Percentiles rank a stretch among this genome's conserved stretches.
phyloP scores from a whole-genome alignment of 768 basidiomycete genomes.

The Phylloporus sp. region DNA sequence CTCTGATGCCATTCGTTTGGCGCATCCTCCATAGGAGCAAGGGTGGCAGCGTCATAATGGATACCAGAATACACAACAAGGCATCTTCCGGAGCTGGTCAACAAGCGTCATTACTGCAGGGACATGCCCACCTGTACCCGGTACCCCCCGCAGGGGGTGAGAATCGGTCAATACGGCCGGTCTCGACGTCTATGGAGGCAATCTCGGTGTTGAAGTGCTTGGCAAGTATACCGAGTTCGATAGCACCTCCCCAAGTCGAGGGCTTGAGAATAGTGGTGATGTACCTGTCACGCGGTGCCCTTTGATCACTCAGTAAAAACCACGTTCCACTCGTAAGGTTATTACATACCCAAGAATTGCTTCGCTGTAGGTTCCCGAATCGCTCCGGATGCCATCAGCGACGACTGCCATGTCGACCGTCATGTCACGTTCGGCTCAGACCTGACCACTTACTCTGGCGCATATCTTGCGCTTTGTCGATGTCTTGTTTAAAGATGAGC shows the following conservation, averaged over 20 bases:
- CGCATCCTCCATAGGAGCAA: conserved; percentile 72
- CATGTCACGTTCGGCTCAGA: neutral
- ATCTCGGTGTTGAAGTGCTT: conserved; percentile 82
- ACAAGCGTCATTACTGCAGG: neutral
- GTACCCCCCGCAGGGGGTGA: conserved; percentile 35
- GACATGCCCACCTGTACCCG: conserved; percentile 26
- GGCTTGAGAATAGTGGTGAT: conserved; percentile 76
- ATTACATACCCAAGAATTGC: conserved; percentile 76
- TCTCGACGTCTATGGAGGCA: conserved; percentile 85
- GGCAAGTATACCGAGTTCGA: conserved; percentile 84
- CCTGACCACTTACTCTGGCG: conserved; percentile 55
- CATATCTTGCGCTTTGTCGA: conserved; percentile 62
- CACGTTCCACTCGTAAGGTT: neutral
- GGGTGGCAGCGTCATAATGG: conserved; percentile 88
- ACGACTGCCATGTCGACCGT: conserved; percentile 52
- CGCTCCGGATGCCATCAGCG: conserved; percentile 69
- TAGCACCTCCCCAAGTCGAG: conserved; percentile 91
- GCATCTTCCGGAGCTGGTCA: conserved; percentile 38
- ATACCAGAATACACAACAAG: conserved; percentile 93
- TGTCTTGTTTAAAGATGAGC: conserved; percentile 79
- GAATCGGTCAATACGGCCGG: conserved; percentile 84
- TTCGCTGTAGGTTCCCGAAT: conserved; percentile 73
- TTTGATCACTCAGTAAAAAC: conserved; percentile 23
- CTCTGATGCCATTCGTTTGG: conserved; percentile 89
- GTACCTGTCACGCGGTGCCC: conserved; percentile 60